phyloP scores from a whole-genome alignment of 1,284 basidiomycete species.

The Ustilago vetiveriae region DNA sequence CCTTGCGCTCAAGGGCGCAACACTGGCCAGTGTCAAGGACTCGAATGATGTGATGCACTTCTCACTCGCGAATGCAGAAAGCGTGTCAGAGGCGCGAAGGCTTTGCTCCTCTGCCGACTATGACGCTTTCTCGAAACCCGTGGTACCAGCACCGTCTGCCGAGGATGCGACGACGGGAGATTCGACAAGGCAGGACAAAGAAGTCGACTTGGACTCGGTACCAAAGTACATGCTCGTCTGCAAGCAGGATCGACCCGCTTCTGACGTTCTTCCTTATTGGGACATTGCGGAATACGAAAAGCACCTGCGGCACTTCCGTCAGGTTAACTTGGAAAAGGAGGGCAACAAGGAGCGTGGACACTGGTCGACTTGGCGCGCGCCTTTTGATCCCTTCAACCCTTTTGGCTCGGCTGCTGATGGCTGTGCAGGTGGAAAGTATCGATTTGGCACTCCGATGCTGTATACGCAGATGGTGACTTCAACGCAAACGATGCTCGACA shows the following conservation, averaged over 20 bases:
- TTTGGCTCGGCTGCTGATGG: slow-evolving; percentile 8
- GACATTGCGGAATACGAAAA: slow-evolving; percentile 38
- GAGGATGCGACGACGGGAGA: slow-evolving; percentile 1
- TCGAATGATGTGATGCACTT: slow-evolving; percentile 77
- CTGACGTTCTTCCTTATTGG: slow-evolving; percentile 38
- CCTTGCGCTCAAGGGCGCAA: slow-evolving; percentile 10
- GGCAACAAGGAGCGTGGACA: slow-evolving; percentile 15
- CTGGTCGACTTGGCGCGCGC: slow-evolving; percentile 30
- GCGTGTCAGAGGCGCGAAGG: slow-evolving; percentile 14
- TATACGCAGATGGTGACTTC: slow-evolving; percentile 92
- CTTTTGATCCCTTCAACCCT: slow-evolving; percentile 36
- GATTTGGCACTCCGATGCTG: slow-evolving; percentile 77
- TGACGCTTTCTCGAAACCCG: slow-evolving; percentile 29
- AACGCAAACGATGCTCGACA: slow-evolving; percentile 94
- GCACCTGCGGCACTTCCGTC: slow-evolving; percentile 26
- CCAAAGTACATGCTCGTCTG: slow-evolving; percentile 57
- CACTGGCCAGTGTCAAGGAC: slow-evolving; percentile 46
- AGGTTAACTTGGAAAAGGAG: slow-evolving; percentile 17
- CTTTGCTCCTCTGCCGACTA: slow-evolving; percentile 39
- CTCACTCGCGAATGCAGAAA: slow-evolving; percentile 4
- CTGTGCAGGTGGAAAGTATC: neutral
- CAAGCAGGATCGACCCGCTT: slow-evolving; percentile 9
- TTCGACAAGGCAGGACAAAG: slow-evolving; percentile 26
- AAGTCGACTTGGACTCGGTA: slow-evolving; percentile 56
- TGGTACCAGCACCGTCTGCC: slow-evolving; percentile 6